phyloP scores from a whole-genome alignment of 1,284 basidiomycete genomes.

The Entoloma clypeatum region DNA sequence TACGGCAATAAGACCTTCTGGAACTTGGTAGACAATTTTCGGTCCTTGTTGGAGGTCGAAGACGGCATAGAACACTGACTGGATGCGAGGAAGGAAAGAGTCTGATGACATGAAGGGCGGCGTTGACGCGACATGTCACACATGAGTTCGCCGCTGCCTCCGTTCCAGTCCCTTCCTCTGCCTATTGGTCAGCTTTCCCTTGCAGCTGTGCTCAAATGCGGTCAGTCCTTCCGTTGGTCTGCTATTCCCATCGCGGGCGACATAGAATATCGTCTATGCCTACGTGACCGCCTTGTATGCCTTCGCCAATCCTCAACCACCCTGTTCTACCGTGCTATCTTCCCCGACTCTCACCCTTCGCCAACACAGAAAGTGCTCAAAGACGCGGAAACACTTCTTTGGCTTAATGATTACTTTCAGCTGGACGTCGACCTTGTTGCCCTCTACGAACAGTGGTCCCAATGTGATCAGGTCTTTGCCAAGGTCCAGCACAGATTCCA shows the following conservation, averaged over 20 bases:
- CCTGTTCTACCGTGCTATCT: conserved; percentile 72
- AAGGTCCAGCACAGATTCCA: conserved; percentile 57
- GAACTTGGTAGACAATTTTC: conserved; percentile 86
- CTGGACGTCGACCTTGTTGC: conserved; percentile 71
- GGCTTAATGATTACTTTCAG: conserved; percentile 90
- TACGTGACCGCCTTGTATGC: conserved; percentile 79
- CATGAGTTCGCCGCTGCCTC: conserved; percentile 27
- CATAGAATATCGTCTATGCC: conserved; percentile 67
- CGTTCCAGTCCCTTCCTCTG: conserved; percentile 60
- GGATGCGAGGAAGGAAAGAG: conserved; percentile 75
- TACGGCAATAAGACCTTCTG: conserved; percentile 74
- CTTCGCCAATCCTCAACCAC: conserved; percentile 68
- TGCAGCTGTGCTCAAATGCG: conserved; percentile 70
- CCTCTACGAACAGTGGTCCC: conserved; percentile 80
- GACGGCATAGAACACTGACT: conserved; percentile 84
- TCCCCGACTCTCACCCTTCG: conserved; percentile 42
- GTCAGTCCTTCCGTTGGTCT: conserved; percentile 80
- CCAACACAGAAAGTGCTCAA: conserved; percentile 32
- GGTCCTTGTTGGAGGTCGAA: conserved; percentile 83
- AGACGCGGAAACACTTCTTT: conserved; percentile 64
- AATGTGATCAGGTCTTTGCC: conserved; percentile 73
- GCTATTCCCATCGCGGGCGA: conserved; percentile 32
- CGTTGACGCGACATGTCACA: background rate
- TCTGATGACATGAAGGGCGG: conserved; percentile 27
- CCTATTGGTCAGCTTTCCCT: conserved; percentile 65